A percentile compares a stretch with the other conserved stretches of the same genome.
These are phyloP conservation scores for Colletotrichum sp. DNA, from an alignment of 2,329 filamentous ascomycete genomes.

Conservation along the genomic window DNA sequence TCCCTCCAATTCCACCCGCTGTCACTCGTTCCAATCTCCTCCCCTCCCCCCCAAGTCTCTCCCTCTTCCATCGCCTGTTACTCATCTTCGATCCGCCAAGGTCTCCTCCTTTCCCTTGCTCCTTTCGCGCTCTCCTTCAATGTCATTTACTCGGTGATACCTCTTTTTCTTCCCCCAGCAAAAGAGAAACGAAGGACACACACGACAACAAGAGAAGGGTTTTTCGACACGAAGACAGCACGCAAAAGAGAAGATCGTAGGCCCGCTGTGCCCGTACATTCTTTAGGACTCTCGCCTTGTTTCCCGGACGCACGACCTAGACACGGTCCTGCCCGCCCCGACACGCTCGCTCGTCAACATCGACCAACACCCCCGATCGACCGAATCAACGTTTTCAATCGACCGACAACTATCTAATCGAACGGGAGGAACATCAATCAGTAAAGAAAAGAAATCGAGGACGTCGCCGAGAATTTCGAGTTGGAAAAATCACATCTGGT, in stretches of 20 bases:
- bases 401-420: neutral
- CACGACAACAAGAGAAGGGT: neutral
- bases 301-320: slow-evolving; percentile 14
- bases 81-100: slow-evolving; percentile 22
- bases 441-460: neutral
- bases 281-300: slow-evolving; percentile 13
- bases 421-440: neutral
- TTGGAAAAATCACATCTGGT: neutral
- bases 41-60: slow-evolving; percentile 32
- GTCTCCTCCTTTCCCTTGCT: slow-evolving; percentile 14
- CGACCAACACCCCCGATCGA: neutral
- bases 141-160: slow-evolving; percentile 19
- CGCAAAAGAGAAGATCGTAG: neutral
- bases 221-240: neutral
- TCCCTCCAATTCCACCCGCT: slow-evolving; percentile 34
- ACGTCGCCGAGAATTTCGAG: neutral
- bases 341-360: slow-evolving; percentile 14
- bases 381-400: neutral
- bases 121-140: slow-evolving; percentile 12
- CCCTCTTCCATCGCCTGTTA: slow-evolving; percentile 16
- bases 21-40: slow-evolving; percentile 45
- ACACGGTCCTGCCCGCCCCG: neutral
- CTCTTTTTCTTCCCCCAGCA: slow-evolving; percentile 9
- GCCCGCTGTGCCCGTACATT: slow-evolving; percentile 15
- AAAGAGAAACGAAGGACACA: neutral